Base-by-base conservation (phyloP, 2,329 filamentous ascomycete genomes). In the Apiospora phragmitis region DNA sequence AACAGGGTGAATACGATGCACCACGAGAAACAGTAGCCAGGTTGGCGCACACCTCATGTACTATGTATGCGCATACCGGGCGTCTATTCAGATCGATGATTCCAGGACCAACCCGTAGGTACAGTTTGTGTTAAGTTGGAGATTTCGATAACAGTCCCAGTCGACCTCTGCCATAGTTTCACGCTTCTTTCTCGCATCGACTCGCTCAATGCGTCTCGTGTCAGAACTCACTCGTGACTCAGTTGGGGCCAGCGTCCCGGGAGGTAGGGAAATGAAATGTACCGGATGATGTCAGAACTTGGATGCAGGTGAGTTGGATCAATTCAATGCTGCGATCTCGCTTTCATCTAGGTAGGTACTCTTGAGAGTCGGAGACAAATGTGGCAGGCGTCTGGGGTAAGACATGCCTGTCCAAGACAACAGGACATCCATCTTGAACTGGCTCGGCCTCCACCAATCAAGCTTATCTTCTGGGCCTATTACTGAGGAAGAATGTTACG, bases 1-100 rank as follows among this genome's bases (percentile, higher is more conserved):
- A 62, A 62, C 55, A 62, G 55, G 55, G 55, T 62, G 55, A 62
- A 21, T 21, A 24, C 55, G 55, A 62, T 62, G 55, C 55, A 62
- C 55, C 32, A 62, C 55, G 55, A 62, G 55, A 62, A 62, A 32
- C 55, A 62, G 18, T n/a, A n/a, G n/a, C 55, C 29, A 55, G 14
- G 4, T 32, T 16, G 26, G 26, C 7, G 26, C 49, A 55, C n/a
- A 16, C 47, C 24, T 51, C 18, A 59, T 59, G 51, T 32, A 9
- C 21, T 35, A n/a, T 35, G 7, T n/a, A 62, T 35, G 32, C 21
- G 55, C 32, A 62, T 62, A n/a, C 18, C 55, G 55, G 55, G 18
- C 55, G 21, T 55, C 14, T 55, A 18, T 32, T 55, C 49, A 32
- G 26, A 49, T 49, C 3, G n/a, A 5, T n/a, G 24, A 26, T 6